Evolutionary conservation across 176 grass and related monocot species (phyloP).

Genomic region (Zea luxurians): DNA sequence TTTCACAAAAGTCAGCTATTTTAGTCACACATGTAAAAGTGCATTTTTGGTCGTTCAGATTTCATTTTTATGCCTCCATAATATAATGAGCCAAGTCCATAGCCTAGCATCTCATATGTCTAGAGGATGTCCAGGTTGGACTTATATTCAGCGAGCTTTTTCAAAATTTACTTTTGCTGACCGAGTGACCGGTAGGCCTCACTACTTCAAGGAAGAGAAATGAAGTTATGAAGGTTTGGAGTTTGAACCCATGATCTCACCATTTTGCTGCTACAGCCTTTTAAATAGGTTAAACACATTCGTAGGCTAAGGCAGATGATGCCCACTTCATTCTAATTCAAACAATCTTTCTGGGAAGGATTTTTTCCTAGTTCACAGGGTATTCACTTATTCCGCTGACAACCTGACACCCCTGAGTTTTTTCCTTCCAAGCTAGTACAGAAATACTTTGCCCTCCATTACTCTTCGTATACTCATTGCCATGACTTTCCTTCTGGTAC

Average conservation of each 20-base stretch:
- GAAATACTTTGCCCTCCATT: constrained; percentile 12
- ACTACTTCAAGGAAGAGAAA: background rate
- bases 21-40: background rate
- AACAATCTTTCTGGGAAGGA: background rate
- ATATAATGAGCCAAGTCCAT: background rate
- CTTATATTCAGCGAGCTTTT: background rate
- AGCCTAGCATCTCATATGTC: background rate
- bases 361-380: background rate
- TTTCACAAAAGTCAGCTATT: background rate
- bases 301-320: background rate
- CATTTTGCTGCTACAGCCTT: background rate
- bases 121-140: constrained; percentile 1
- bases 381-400: background rate
- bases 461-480: constrained; percentile 22
- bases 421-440: background rate
- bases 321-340: background rate
- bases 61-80: background rate
- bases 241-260: constrained; percentile 6
- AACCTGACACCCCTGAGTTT: background rate
- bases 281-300: background rate
- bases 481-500: constrained; percentile 30
- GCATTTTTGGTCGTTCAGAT: background rate
- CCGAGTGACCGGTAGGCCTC: too few relatives aligned
- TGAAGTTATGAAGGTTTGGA: background rate
- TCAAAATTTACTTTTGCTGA: background rate